Evolutionary conservation across 2,329 filamentous ascomycete genomes (phyloP), one percentile per base, ranked within the genome.

Genomic region (Dactylellina leptospora): DNA sequence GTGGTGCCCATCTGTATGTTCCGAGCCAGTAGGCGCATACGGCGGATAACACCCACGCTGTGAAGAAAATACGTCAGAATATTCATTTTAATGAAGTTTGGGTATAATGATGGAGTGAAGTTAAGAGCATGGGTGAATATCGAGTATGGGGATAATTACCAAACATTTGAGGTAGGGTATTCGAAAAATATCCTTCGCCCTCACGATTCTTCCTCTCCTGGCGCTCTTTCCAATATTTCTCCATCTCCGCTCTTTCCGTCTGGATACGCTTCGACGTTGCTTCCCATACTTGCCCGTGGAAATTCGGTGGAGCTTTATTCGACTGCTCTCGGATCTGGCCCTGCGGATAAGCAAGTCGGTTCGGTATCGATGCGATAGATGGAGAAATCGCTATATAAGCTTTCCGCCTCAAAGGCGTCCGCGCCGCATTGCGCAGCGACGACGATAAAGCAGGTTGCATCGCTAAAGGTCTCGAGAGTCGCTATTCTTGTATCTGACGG

Each of bases 241-340:
- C 83, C 22, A 84, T 81, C 78, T 87, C 84, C 68, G 82, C 81
- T 53, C 81, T 81, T 78, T 88, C 85, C n/a, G 83, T 80, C 74
- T 82, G 81, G 74, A 87, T 80, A 69, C 86, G 83, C 60, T 83
- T 81, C 54, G 82, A 82, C 53, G 86, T 85, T 74, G 85, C 86
- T 74, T 85, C 84, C 76, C 86, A 84, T 75, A 88, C 82, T 79
- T 87, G 86, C 18, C 85, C 85, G 75, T 84, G 83, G 77, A 87
- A 88, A 20, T 63, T 28, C 8, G 40, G 54, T 2, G 16, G 30
- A 23, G 64, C 13, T 11, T 56, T 56, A 23, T 59, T 71, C 10
- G 66, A 71, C 25, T 71, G 66, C 25, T 58, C 42, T 8, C 66
- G 66, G 23, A 59, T 38, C 58, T 71, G 66, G 40, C n/a, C 42